Base-by-base conservation (phyloP, 2,329 filamentous ascomycete genomes). In the Coniochaeta sp. region DNA sequence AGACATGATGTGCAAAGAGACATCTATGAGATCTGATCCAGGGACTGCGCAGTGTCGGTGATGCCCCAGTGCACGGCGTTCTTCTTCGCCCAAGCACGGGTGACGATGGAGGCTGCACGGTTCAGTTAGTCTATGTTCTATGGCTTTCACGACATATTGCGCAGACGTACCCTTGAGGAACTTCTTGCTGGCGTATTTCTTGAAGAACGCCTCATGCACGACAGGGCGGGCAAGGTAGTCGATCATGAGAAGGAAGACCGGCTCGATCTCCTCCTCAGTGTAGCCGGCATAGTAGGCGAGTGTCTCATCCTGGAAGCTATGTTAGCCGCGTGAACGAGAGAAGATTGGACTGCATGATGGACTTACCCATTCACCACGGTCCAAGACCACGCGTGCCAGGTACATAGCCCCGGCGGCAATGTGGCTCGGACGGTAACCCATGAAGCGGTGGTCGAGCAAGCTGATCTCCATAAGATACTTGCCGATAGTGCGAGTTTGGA, bases 131-230 rank as follows among this genome's bases (percentile, higher is more conserved):
- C 4, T 9, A 3, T 24, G 16, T 35, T 35, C 14, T 18, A 3
- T 3, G 20, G n/a, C 13, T 6, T 7, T 7, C n/a, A n/a, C n/a
- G n/a, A n/a, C n/a, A n/a, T n/a, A n/a, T n/a, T n/a, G n/a, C n/a
- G n/a, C n/a, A n/a, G n/a, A 61, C 79, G 73, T 83, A 96, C 92
- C 91, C 77, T 99, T 99, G 63, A 97, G 75, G 74, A 97, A 99
- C 74, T 96, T 96, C 79, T 97, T 99, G 82, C 90, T 95, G 52
- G 94, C 94, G 69, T 99, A 99, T 73, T 99, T 99, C 82, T 95
- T 96, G 80, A 96, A 97, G 78, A 99, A 96, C 32, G 94, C 95
- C 68, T 97, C 92, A 65, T 99, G 94, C 40, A 86, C 82, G 51
- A 96, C 88, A 24, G 92, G 94, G 12, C 89, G 85, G 53, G 88